Evolutionary conservation across 495 filamentous ascomycete species (phyloP).

Genomic region (Trichocladium uniseriatum): DNA sequence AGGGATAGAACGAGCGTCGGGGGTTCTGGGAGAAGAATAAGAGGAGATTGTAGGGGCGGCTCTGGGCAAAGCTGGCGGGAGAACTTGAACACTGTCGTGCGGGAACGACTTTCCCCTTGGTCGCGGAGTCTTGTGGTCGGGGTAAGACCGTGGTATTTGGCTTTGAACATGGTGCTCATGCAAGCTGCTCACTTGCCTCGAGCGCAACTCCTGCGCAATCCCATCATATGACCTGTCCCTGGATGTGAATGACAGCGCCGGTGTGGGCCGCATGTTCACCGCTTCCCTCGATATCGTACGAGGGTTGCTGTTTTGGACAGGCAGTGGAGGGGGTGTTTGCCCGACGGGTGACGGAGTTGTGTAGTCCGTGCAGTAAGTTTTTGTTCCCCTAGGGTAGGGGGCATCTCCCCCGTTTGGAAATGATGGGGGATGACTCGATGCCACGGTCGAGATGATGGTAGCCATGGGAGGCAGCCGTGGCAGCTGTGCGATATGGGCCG

Average conservation of each 20-base stretch:
- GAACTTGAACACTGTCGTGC: constrained; percentile 10
- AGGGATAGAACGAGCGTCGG: constrained; percentile 8
- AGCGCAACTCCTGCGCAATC: constrained; percentile 21
- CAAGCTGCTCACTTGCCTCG: constrained; percentile 19
- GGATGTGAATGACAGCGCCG: constrained; percentile 27
- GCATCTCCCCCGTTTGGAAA: constrained; percentile 21
- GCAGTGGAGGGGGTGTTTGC: constrained; percentile 29
- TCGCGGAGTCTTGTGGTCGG: constrained; percentile 18
- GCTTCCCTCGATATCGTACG: constrained; percentile 25
- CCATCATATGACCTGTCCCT: constrained; percentile 32
- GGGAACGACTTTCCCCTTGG: constrained; percentile 15
- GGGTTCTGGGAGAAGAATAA: constrained; percentile 2
- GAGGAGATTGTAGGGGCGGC: constrained; percentile 3
- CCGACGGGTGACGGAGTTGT: constrained; percentile 30
- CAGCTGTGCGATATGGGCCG: constrained; percentile 12
- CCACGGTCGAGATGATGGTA: constrained; percentile 20
- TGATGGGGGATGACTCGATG: constrained; percentile 17
- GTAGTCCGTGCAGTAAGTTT: constrained; percentile 25
- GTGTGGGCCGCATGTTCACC: constrained; percentile 28
- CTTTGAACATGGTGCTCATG: constrained; percentile 16
- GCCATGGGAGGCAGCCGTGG: constrained; percentile 25
- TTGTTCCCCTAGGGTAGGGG: constrained; percentile 15
- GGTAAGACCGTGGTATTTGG: constrained; percentile 17
- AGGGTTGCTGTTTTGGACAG: constrained; percentile 27
- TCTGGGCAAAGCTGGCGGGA: constrained; percentile 7